A percentile compares a stretch with the other conserved stretches of the same genome.
phyloP scores from a whole-genome alignment of 768 basidiomycete species.

The Daedaleopsis nitida region DNA sequence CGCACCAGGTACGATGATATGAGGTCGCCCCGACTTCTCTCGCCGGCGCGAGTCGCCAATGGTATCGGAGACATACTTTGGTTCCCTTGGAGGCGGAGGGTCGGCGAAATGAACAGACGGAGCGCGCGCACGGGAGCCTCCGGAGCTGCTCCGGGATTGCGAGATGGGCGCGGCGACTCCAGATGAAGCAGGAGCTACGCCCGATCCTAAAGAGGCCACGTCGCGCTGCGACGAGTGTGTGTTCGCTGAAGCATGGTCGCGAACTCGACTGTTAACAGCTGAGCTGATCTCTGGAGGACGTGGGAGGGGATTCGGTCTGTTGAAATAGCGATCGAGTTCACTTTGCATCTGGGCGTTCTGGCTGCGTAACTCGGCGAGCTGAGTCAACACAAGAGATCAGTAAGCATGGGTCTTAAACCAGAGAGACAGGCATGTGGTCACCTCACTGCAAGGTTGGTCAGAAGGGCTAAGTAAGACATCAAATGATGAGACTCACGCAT shows the following conservation, averaged over 20 bases:
- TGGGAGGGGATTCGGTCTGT: slow-evolving; percentile 19
- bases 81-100: not conserved
- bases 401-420: not conserved
- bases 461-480: not conserved
- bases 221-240: not conserved
- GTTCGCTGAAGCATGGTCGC: not conserved
- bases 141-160: not conserved
- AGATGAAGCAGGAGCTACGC: not conserved
- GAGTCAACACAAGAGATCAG: not conserved
- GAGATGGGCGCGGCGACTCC: not conserved
- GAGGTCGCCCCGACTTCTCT: slow-evolving; percentile 8
- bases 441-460: slow-evolving; percentile 1
- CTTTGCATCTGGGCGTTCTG: slow-evolving; percentile 8
- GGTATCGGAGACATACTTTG: slow-evolving; percentile 2
- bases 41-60: slow-evolving; percentile 3
- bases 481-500: not conserved
- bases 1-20: slow-evolving; percentile 22
- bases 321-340: slow-evolving; percentile 17
- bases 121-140: not conserved
- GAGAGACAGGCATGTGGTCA: not conserved
- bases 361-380: slow-evolving; percentile 1
- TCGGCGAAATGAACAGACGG: slow-evolving; percentile 1
- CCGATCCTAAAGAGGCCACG: not conserved
- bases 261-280: slow-evolving; percentile 1
- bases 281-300: slow-evolving; percentile 18